These are phyloP conservation scores for Tulasnella sp. DNA, from an alignment of 768 basidiomycete species.

Conservation along the genomic window DNA sequence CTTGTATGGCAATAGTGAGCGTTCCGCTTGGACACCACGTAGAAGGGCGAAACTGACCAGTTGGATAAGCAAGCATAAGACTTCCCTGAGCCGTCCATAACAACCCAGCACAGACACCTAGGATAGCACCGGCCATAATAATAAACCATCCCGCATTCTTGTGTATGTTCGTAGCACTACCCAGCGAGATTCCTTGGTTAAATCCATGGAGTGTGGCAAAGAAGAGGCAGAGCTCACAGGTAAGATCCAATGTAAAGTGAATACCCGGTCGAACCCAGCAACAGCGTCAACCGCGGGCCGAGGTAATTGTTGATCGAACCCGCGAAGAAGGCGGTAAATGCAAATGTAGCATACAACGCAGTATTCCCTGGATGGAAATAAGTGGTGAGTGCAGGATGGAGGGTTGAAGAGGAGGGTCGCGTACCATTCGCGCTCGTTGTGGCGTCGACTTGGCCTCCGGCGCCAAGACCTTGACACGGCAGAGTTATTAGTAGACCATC, in stretches of 20 bases:
- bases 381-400: too few species aligned
- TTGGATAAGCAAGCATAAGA: conserved; percentile 73
- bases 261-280: conserved; percentile 37
- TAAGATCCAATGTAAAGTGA: conserved; percentile 34
- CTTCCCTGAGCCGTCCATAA: conserved; percentile 47
- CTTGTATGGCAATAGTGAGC: conserved; percentile 24
- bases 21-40: neutral
- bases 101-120: conserved; percentile 39
- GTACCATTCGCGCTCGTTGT: conserved; percentile 55
- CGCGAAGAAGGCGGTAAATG: conserved; percentile 50
- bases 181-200: conserved; percentile 24
- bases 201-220: conserved; percentile 12
- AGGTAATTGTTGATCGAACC: conserved; percentile 59
- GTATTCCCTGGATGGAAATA: conserved; percentile 29
- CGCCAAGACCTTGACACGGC: conserved; percentile 43
- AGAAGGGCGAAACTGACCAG: conserved; percentile 24
- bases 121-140: conserved; percentile 37
- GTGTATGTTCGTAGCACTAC: conserved; percentile 14
- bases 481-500: neutral
- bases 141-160: conserved; percentile 34
- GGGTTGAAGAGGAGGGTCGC: too few species aligned
- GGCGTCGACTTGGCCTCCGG: conserved; percentile 58
- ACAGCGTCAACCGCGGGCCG: conserved; percentile 39
- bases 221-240: conserved; percentile 5
- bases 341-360: conserved; percentile 54